These are phyloP conservation scores for Sporothrix euskadiensis DNA, from an alignment of 2,329 filamentous ascomycete species.

Conservation along the genomic window DNA sequence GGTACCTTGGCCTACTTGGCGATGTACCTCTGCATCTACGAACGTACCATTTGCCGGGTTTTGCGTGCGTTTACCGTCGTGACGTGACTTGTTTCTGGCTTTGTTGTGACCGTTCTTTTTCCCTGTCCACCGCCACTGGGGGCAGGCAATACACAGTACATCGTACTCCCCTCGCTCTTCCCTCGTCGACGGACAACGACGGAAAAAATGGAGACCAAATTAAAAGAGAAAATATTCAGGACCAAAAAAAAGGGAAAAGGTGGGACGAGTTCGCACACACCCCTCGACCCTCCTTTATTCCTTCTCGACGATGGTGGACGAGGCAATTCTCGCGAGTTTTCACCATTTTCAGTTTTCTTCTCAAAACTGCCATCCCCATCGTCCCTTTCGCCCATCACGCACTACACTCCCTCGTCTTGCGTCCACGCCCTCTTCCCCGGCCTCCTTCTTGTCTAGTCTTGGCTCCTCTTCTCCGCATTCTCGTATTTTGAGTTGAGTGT, in stretches of 20 bases:
- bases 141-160: not conserved
- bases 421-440: not conserved
- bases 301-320: not conserved
- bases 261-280: not conserved
- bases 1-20: not conserved
- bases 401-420: not conserved
- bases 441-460: not conserved
- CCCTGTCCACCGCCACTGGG: not conserved
- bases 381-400: not conserved
- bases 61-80: constrained; percentile 6
- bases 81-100: not conserved
- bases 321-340: constrained; percentile 21
- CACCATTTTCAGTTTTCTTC: constrained; percentile 15
- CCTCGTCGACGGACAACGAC: not conserved
- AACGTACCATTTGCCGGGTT: not conserved
- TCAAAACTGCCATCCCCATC: constrained; percentile 1
- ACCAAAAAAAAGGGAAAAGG: not conserved
- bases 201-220: constrained; percentile 19
- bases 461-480: constrained; percentile 18
- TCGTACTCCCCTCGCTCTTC: not conserved
- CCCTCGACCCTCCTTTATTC: not conserved
- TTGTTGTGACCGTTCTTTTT: constrained; percentile 12
- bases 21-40: constrained; percentile 1
- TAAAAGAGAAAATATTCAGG: not conserved
- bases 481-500: constrained; percentile 5